Evolutionary conservation across 306 rosid species (phyloP), one percentile per base, ranked within the genome.

Genomic region (Hippophae gyantsensis): DNA sequence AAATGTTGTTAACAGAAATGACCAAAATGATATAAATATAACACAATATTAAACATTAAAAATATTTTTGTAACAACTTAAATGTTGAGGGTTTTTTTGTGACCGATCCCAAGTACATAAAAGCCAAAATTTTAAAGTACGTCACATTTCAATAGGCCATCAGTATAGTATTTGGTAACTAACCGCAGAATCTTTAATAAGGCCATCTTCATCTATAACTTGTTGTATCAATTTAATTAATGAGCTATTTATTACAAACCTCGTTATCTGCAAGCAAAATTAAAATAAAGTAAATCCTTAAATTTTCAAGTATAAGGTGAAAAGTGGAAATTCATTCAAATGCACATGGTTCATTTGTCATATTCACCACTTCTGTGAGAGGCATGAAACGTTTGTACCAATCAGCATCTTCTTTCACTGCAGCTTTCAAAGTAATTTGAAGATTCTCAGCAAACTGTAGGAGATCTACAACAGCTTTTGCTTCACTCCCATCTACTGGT

Each of bases 161-260:
- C 58, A 63, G 46, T 40, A 64, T 38, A 69, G 60, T 60, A 46
- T 48, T 51, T 51, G 45, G 63, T 58, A 69, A 84, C 98, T 69
- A 74, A 92, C 98, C 83, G 95, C 96, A 54, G 96, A 85, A 79
- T 92, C 96, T 81, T 85, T 87, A 48, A 92, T 76, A 58, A 72
- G 71, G 69, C 96, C 96, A 75, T 92, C 87, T 60, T 83, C 96
- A 54, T 87, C 96, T 41, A 87, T 70, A 57, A 83, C 82, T 78
- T 81, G 86, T 43, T 78, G 84, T 77, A 87, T 87, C 61, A 49
- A 76, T 79, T 79, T 85, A 67, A 83, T 68, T 54, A 90, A 69
- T 58, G 98, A 82, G 8, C 82, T 84, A 61, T 83, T 87, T 42
- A 78, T 46, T 52, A 83, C 74, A 48, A 87, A 81, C 45, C 70